Evolutionary conservation across 2,329 filamentous ascomycete species (phyloP).

Genomic region (Keithomyces neogunnii): DNA sequence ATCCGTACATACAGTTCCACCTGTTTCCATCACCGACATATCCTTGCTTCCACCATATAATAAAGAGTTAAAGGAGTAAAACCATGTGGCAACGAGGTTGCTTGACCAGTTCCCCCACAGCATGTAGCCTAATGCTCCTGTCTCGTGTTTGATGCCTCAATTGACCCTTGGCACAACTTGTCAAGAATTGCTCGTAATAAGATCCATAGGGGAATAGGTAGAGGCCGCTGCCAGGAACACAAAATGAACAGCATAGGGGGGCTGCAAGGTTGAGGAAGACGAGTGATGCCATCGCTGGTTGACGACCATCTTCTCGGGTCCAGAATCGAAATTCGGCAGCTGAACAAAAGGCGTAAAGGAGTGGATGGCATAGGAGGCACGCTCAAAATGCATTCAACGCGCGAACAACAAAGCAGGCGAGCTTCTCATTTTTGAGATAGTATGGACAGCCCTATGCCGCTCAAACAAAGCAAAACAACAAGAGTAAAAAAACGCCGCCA

Average conservation of each 20-base stretch:
- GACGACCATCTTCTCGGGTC: neutral
- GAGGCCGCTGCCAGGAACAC: neutral
- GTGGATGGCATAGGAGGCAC: constrained; percentile 4
- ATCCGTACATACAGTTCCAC: constrained; percentile 6
- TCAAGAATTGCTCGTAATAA: neutral
- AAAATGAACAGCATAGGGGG: neutral
- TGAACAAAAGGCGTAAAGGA: constrained; percentile 4
- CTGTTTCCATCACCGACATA: neutral
- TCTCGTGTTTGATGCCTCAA: neutral
- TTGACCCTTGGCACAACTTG: neutral
- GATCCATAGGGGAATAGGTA: neutral
- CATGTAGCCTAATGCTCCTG: neutral
- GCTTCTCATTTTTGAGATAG: constrained; percentile 1
- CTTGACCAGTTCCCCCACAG: neutral
- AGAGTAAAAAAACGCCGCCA: constrained; percentile 29
- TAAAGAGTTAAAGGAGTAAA: constrained; percentile 5
- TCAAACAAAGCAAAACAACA: constrained; percentile 21
- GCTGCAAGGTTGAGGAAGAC: neutral
- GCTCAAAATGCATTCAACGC: neutral
- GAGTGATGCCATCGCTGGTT: neutral
- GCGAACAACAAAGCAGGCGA: neutral
- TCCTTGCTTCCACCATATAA: neutral
- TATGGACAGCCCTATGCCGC: constrained; percentile 23
- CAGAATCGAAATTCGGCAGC: constrained; percentile 5
- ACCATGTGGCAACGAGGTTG: constrained; percentile 2